A percentile compares a stretch with the other conserved stretches of the same genome.
phyloP scores from a whole-genome alignment of 805 yeast genomes.

The Diddensiella santjacobensis region DNA sequence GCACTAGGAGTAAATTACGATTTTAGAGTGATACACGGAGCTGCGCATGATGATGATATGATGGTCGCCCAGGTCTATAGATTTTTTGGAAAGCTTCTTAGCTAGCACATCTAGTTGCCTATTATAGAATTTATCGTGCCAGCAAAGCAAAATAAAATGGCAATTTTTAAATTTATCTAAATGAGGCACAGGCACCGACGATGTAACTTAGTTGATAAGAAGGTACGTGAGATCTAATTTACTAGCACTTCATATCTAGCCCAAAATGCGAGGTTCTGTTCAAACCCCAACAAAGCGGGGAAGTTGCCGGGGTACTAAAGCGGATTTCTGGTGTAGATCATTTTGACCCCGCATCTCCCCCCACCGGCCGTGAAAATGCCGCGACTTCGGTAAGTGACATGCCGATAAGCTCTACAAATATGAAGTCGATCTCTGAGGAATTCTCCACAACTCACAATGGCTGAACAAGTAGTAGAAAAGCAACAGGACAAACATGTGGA shows the following conservation, averaged over 20 bases:
- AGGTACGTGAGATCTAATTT: too few relatives aligned
- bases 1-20: neutral
- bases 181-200: too few relatives aligned
- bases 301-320: too few relatives aligned
- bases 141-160: too few relatives aligned
- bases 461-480: neutral
- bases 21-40: neutral
- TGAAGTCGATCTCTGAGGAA: neutral
- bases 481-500: neutral
- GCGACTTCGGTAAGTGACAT: neutral
- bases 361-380: neutral
- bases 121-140: too few relatives aligned
- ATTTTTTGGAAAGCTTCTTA: conserved; percentile 1
- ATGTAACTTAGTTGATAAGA: too few relatives aligned
- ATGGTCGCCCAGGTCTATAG: conserved; percentile 10
- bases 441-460: neutral
- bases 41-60: conserved; percentile 10
- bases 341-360: neutral
- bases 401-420: neutral
- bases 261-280: too few relatives aligned
- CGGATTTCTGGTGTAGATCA: too few relatives aligned
- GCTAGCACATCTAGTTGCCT: too few relatives aligned
- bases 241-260: too few relatives aligned
- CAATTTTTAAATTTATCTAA: too few relatives aligned
- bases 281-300: too few relatives aligned